phyloP scores from a whole-genome alignment of 768 basidiomycete genomes.

The Leccinum obscurum region DNA sequence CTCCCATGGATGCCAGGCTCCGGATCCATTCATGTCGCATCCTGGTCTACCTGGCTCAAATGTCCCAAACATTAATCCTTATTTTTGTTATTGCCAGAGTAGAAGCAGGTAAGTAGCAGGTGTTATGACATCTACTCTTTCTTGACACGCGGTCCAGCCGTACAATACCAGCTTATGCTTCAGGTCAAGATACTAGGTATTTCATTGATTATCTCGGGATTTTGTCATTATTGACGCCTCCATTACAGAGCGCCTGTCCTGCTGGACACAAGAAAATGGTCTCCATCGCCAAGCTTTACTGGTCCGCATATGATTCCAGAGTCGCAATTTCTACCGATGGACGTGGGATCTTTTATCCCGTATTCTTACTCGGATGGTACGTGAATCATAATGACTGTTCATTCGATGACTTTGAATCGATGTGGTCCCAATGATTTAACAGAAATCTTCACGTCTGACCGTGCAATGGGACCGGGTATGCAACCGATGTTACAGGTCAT shows the following conservation, averaged over 20 bases:
- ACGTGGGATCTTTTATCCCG: neutral
- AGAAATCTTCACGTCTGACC: neutral
- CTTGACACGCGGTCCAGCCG: no score
- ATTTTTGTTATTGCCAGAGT: no score
- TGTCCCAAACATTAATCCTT: no score
- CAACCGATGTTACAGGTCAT: neutral
- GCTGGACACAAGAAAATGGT: neutral
- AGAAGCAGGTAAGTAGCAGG: no score
- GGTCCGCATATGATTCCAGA: neutral
- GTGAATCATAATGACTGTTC: neutral
- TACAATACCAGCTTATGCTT: no score
- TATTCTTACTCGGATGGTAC: neutral
- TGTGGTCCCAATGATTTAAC: neutral
- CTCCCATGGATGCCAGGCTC: no score
- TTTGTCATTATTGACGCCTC: neutral
- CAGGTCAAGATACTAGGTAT: neutral
- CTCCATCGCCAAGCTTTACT: neutral
- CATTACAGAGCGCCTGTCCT: neutral
- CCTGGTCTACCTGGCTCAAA: no score
- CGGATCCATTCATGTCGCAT: no score
- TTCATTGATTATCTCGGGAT: no score
- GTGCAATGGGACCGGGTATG: neutral
- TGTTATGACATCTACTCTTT: no score
- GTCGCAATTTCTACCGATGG: neutral
- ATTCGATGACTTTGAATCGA: neutral